Base-by-base conservation (phyloP, 768 basidiomycete species). In the Boletus reticuloceps region DNA sequence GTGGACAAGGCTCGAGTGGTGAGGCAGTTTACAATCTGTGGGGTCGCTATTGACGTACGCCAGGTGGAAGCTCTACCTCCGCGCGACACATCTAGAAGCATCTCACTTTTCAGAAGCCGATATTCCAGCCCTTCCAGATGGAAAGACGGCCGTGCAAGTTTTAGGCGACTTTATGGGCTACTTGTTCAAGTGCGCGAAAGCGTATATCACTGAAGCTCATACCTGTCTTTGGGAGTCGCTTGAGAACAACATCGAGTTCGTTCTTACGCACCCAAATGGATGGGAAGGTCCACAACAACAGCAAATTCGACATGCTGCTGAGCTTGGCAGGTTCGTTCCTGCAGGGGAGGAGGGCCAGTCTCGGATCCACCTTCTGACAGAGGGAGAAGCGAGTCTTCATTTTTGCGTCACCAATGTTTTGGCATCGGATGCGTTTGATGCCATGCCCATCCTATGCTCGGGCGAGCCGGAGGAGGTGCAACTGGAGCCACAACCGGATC, bases 271-370 rank as follows among this genome's bases (percentile, higher is more conserved):
- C 55, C 84, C 84, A 2, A 86, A 85, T 57, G 83, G 81, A 0
- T 86, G 83, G 85, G 83, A 79, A 55, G 81, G 82, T 4, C 65
- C 64, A 1, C 84, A 85, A 59, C 85, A 85, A 54, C 67, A 68
- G 27, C 70, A 77, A 54, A 81, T 86, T 72, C 77, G 84, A 5
- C 58, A 62, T 39, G 84, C 84, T 11, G 81, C 58, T 14, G 72
- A 81, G 16, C 61, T 64, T 17, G 84, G 80, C 2, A 79, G 80
- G 7, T 72, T 86, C 10, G 69, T 86, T 45, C 70, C 74, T 1
- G 66, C 77, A 39, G 74, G 64, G 50, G 58, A 62, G 3, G 64
- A 64, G 7, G 77, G 74, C 0, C 75, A 60, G 31, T 64, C 68
- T 2, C 75, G 80, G 0, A 63, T 84, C 2, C 77, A 75, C 4